Evolutionary conservation across 352 stramenopile genomes (phyloP).

Genomic region (Phytopythium cucurbitacearum): DNA sequence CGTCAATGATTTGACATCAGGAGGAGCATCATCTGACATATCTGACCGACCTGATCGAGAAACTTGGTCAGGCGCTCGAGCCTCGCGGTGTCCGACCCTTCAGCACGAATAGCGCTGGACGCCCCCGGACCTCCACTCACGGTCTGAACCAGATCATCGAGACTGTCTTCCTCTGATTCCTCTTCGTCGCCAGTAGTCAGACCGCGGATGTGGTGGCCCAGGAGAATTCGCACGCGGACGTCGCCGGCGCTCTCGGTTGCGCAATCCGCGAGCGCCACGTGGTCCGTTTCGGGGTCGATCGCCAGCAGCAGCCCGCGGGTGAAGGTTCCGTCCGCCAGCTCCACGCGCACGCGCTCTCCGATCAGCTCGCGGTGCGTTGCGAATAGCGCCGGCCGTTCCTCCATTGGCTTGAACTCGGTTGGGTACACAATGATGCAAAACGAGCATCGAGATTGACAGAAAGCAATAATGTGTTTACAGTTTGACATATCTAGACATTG

Average conservation of each 20-base stretch:
- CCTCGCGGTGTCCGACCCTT: too few species aligned
- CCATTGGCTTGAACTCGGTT: too few species aligned
- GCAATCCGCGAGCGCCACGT: slow-evolving; percentile 34
- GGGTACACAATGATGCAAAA: too few species aligned
- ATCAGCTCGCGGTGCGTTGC: slow-evolving; percentile 14
- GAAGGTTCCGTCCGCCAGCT: slow-evolving; percentile 29
- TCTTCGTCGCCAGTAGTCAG: slow-evolving; percentile 13
- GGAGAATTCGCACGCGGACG: slow-evolving; percentile 30
- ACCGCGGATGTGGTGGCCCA: slow-evolving; percentile 20
- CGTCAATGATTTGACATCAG: slow-evolving; percentile 4
- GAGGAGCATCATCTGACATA: slow-evolving; percentile 8
- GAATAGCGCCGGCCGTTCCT: too few species aligned
- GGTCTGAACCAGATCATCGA: slow-evolving; percentile 12
- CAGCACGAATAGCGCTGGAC: background rate
- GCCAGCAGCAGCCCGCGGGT: slow-evolving; percentile 41
- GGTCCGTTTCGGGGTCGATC: slow-evolving; percentile 51
- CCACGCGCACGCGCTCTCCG: slow-evolving; percentile 28
- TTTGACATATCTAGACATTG: too few species aligned
- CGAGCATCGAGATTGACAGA: too few species aligned
- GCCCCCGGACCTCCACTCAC: background rate
- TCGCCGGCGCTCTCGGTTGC: slow-evolving; percentile 1
- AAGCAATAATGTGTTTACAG: too few species aligned
- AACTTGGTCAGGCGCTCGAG: background rate
- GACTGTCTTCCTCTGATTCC: slow-evolving; percentile 5
- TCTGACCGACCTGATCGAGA: background rate